Conservation (phyloP, 495 filamentous ascomycete genomes). For the Podospora conica region DNA sequence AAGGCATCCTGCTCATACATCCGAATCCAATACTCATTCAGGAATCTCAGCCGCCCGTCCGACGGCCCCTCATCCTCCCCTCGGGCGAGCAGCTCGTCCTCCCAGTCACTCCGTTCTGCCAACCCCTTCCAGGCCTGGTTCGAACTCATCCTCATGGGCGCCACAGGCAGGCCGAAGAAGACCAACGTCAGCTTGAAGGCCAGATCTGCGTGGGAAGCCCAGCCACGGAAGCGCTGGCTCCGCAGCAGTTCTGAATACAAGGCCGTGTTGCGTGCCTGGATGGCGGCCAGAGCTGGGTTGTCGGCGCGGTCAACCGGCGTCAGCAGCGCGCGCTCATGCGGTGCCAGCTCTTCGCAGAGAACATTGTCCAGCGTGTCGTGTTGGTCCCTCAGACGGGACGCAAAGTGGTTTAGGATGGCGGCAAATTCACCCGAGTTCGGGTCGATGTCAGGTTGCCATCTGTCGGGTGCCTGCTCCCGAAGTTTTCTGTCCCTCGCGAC, state of each 20-base stretch:
- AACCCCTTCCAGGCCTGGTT: not conserved
- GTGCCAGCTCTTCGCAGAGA: slow-evolving; percentile 12
- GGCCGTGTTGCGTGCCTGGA: slow-evolving; percentile 18
- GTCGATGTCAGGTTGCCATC: slow-evolving; percentile 16
- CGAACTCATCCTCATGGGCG: slow-evolving; percentile 16
- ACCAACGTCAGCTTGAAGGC: slow-evolving; percentile 25
- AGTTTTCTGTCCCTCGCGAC: slow-evolving; percentile 6
- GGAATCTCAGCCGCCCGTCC: slow-evolving; percentile 9
- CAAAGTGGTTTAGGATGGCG: slow-evolving; percentile 1
- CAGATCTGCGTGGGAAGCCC: slow-evolving; percentile 4
- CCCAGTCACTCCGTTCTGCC: not conserved
- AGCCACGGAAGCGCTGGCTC: not conserved
- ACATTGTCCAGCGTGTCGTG: slow-evolving; percentile 12
- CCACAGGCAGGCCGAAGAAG: slow-evolving; percentile 26
- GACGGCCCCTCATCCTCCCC: not conserved
- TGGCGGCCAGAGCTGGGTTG: slow-evolving; percentile 11
- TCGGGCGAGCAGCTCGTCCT: slow-evolving; percentile 2
- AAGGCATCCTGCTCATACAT: not conserved
- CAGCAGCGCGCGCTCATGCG: slow-evolving; percentile 16
- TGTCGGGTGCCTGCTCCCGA: not conserved
- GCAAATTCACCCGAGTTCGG: slow-evolving; percentile 12
- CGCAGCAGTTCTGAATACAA: slow-evolving; percentile 15
- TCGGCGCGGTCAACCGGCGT: slow-evolving; percentile 6
- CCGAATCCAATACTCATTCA: slow-evolving; percentile 12
- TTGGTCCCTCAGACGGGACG: not conserved